Base-by-base conservation (phyloP, 2,329 filamentous ascomycete genomes). In the Penicillium sp. region DNA sequence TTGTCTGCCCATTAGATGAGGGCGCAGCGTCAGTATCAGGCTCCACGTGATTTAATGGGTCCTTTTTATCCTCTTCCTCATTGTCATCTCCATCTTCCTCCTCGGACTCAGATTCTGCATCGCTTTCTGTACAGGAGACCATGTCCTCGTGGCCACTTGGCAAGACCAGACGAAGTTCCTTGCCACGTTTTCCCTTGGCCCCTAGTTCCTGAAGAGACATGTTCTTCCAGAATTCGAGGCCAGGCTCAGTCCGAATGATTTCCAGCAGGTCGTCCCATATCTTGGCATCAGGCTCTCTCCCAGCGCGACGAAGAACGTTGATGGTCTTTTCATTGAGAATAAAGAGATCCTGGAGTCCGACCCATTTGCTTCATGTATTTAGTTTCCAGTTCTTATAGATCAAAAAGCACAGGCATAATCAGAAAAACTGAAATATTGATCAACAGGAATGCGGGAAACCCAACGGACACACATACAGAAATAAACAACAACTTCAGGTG, bases 181-280 rank as follows among this genome's bases (percentile, higher is more conserved):
- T 44, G 10, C 46, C 44, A 9, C 49, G 43, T 17, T 52, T 56
- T 1, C 55, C 55, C 12, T 57, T 57, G 3, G 35, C 9, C 0
- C 39, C 37, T 5, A 21, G 21, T 34, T 56, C 51, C 13, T 48
- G 39, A 2, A 52, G 31, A 6, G 49, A 10, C 55, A 57, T 57
- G 2, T 47, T n/a, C 32, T 52, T 29, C 55, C 55, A 56, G 34
- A 56, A 57, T 4, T 40, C 21, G 1, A 42, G 39, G 4, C 15
- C 42, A 4, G 51, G 53, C 5, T 43, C 19, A 13, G 34, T 39
- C 4, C 32, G 28, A 8, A 52, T 45, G 15, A 56, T 53, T 9
- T n/a, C 32, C 5, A 48, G 13, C 2, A 56, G 33, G 2, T 42
- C 29, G 4, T 44, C 35, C 33, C 53, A 56, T 2, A 56, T 8